A percentile compares a stretch with the other conserved stretches of the same genome.
Evolutionary conservation across 495 filamentous ascomycete species (phyloP).

Genomic region (Aspergillus cavernicola): DNA sequence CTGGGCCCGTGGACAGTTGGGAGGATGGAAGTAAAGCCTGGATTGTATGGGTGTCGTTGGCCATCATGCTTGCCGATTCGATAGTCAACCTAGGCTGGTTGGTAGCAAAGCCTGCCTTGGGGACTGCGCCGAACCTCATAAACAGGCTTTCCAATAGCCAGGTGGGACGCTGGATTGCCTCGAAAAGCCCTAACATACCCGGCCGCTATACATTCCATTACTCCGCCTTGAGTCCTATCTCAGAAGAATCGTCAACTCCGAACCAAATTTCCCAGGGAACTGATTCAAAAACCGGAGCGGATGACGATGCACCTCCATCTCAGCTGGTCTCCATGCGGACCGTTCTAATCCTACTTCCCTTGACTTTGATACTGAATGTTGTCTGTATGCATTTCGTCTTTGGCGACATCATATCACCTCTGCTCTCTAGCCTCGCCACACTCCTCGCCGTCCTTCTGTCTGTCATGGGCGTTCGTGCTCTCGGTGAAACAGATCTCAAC

Average conservation of each 20-base stretch:
- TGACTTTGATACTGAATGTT: constrained; percentile 78
- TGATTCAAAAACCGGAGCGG: constrained; percentile 24
- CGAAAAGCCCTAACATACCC: constrained; percentile 1
- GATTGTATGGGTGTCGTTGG: constrained; percentile 94
- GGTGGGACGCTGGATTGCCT: constrained; percentile 24
- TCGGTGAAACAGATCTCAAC: constrained; percentile 96
- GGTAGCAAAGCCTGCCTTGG: constrained; percentile 57
- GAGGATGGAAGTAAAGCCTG: constrained; percentile 89
- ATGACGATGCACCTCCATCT: constrained; percentile 74
- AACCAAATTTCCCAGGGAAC: constrained; percentile 3
- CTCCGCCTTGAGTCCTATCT: constrained; percentile 32
- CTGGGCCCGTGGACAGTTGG: constrained; percentile 83
- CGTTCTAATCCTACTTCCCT: constrained; percentile 67
- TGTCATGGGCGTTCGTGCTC: constrained; percentile 91
- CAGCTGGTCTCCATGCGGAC: constrained; percentile 73
- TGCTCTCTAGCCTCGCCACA: constrained; percentile 77
- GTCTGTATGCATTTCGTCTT: constrained; percentile 77
- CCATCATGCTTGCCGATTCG: constrained; percentile 95
- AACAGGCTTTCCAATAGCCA: constrained; percentile 26
- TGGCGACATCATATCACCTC: constrained; percentile 53
- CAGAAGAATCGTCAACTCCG: constrained; percentile 19
- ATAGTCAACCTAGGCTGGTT: constrained; percentile 84
- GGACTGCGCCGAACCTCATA: constrained; percentile 34
- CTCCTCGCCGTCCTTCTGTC: constrained; percentile 83
- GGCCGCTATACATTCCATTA: constrained; percentile 35